phyloP scores from a whole-genome alignment of 495 filamentous ascomycete species.

The Penicillium lividum region DNA sequence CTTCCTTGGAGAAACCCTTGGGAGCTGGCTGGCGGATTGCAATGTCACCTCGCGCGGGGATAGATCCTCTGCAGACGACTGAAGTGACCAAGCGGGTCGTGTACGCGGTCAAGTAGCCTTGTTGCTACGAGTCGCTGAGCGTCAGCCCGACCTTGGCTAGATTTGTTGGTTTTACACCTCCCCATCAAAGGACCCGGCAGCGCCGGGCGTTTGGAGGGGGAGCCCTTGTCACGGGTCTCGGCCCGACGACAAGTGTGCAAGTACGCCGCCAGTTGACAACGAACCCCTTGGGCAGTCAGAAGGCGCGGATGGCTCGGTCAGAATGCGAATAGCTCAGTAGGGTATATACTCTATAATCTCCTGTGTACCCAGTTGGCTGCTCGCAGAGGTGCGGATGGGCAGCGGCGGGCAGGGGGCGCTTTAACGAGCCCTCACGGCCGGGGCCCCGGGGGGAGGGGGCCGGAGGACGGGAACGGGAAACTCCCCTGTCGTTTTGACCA shows the following conservation, averaged over 20 bases:
- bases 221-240: neutral
- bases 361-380: neutral
- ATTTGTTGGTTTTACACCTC: constrained; percentile 35
- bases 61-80: constrained; percentile 69
- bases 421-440: too few species aligned
- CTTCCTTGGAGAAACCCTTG: constrained; percentile 9
- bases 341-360: neutral
- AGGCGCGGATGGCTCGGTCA: neutral
- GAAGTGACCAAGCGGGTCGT: constrained; percentile 52
- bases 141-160: constrained; percentile 56
- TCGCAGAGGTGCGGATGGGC: neutral
- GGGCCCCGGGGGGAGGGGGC: too few species aligned
- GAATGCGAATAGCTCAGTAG: too few species aligned
- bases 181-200: constrained; percentile 16
- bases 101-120: constrained; percentile 65
- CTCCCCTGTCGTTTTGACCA: neutral
- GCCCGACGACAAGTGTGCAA: neutral
- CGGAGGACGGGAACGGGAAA: neutral
- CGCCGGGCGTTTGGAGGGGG: constrained; percentile 13
- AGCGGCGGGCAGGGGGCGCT: neutral
- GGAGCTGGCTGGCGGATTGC: constrained; percentile 50
- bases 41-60: constrained; percentile 63
- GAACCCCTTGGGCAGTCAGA: neutral
- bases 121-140: constrained; percentile 65
- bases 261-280: neutral